Conservation (phyloP, 1,284 basidiomycete genomes). For the Rhodotorula mucilaginosa region DNA sequence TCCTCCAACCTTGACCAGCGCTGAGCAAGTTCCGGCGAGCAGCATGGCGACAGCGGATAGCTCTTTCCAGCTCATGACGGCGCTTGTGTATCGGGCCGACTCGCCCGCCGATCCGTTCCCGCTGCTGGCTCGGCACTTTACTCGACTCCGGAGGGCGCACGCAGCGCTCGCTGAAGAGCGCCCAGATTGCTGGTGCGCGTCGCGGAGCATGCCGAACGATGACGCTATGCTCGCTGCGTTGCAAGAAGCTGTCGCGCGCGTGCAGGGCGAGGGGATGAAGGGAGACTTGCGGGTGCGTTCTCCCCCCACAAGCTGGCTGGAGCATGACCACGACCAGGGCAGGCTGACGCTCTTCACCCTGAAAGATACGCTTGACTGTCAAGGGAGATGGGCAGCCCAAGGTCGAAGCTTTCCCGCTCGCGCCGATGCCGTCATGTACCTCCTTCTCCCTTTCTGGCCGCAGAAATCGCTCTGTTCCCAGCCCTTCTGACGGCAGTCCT, state of each 20-base stretch:
- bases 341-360: background rate
- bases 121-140: slow-evolving; percentile 19
- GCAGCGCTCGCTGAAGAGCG: background rate
- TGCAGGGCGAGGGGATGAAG: background rate
- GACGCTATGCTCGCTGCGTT: background rate
- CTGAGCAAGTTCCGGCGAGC: background rate
- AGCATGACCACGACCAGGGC: background rate
- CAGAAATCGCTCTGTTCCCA: no score
- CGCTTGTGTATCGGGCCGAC: slow-evolving; percentile 5
- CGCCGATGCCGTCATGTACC: slow-evolving; percentile 21
- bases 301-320: background rate
- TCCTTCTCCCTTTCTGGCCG: background rate
- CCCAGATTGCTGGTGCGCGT: slow-evolving; percentile 26
- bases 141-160: slow-evolving; percentile 19
- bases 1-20: background rate
- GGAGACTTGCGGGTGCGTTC: slow-evolving; percentile 17
- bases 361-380: slow-evolving; percentile 22
- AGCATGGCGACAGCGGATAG: background rate
- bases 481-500: background rate
- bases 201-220: background rate
- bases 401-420: slow-evolving; percentile 12
- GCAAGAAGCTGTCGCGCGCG: background rate
- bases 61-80: slow-evolving; percentile 14
- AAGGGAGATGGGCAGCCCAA: background rate
- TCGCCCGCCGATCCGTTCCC: background rate